These are phyloP conservation scores for Peniophora sp. DNA, from an alignment of 1,284 basidiomycete species.

Conservation along the genomic window DNA sequence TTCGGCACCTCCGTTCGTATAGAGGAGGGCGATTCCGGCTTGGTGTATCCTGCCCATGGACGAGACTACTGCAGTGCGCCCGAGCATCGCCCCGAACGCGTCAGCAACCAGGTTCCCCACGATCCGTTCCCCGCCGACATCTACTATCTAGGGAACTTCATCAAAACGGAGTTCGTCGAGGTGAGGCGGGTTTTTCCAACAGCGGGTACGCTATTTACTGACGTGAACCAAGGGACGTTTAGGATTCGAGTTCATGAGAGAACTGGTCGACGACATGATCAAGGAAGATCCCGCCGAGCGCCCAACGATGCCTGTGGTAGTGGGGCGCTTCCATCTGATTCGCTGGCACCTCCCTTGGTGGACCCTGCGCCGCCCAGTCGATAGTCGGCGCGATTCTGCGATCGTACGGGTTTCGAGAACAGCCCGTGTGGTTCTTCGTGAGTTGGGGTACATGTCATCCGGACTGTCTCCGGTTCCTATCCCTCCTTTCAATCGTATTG, in stretches of 20 bases:
- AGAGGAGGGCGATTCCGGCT: conserved; percentile 2
- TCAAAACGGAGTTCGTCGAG: conserved; percentile 5
- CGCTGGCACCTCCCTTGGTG: conserved; percentile 6
- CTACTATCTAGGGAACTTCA: conserved; percentile 17
- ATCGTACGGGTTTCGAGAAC: background rate
- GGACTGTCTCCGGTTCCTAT: too few relatives aligned
- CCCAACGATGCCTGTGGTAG: conserved; percentile 20
- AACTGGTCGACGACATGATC: conserved; percentile 23
- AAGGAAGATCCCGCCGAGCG: conserved; percentile 19
- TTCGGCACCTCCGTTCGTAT: conserved; percentile 24
- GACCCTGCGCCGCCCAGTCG: conserved; percentile 16
- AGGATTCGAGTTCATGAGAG: conserved; percentile 22
- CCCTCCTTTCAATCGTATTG: too few relatives aligned
- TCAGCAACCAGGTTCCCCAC: background rate
- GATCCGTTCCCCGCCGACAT: conserved; percentile 18
- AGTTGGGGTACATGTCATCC: too few relatives aligned
- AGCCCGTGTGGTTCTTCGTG: too few relatives aligned
- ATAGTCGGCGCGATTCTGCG: conserved; percentile 3
- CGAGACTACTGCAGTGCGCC: background rate
- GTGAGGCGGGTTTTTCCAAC: conserved; percentile 1
- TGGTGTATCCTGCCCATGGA: conserved; percentile 1
- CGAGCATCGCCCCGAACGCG: conserved; percentile 1
- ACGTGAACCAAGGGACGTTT: conserved; percentile 3
- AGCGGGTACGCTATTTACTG: too few relatives aligned
- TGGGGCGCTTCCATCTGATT: conserved; percentile 15